These are phyloP conservation scores for Boletus tomentosulus DNA, from an alignment of 768 basidiomycete genomes.

Conservation along the genomic window DNA sequence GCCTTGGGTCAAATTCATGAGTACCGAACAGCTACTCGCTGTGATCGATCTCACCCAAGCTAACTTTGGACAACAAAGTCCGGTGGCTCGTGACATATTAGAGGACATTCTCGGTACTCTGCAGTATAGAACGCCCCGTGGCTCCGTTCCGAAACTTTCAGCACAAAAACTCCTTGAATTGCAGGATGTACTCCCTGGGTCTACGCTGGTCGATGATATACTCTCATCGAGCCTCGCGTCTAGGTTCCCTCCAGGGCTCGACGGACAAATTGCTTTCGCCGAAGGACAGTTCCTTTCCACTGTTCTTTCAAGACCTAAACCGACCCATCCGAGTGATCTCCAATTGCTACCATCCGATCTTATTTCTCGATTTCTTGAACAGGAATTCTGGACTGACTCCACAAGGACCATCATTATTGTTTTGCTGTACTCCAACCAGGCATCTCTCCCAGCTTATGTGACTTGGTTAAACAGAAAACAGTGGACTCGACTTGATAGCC, in stretches of 20 bases:
- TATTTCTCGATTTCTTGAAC: conserved; percentile 37
- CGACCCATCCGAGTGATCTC: neutral
- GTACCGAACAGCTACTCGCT: conserved; percentile 36
- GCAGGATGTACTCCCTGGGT: conserved; percentile 32
- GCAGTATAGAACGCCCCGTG: conserved; percentile 2
- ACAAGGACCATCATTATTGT: conserved; percentile 41
- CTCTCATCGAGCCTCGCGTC: conserved; percentile 41
- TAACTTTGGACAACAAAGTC: conserved; percentile 1
- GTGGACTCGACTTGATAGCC: conserved; percentile 14
- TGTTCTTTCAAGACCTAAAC: neutral
- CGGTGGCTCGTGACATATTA: conserved; percentile 24
- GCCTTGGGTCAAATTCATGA: conserved; percentile 56
- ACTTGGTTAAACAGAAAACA: conserved; percentile 37
- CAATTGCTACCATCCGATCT: conserved; percentile 16
- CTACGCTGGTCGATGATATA: conserved; percentile 42
- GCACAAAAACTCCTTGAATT: conserved; percentile 39
- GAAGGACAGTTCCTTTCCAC: conserved; percentile 7
- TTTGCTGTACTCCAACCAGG: conserved; percentile 40
- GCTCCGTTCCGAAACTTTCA: conserved; percentile 16
- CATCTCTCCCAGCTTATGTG: conserved; percentile 24
- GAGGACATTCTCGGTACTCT: conserved; percentile 38
- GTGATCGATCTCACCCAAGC: conserved; percentile 40
- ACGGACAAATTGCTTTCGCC: conserved; percentile 16
- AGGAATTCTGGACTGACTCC: conserved; percentile 40
- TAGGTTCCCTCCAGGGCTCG: conserved; percentile 26